Evolutionary conservation across 345 rosid genomes (phyloP).

Genomic region (Crucihimalaya himalaica): DNA sequence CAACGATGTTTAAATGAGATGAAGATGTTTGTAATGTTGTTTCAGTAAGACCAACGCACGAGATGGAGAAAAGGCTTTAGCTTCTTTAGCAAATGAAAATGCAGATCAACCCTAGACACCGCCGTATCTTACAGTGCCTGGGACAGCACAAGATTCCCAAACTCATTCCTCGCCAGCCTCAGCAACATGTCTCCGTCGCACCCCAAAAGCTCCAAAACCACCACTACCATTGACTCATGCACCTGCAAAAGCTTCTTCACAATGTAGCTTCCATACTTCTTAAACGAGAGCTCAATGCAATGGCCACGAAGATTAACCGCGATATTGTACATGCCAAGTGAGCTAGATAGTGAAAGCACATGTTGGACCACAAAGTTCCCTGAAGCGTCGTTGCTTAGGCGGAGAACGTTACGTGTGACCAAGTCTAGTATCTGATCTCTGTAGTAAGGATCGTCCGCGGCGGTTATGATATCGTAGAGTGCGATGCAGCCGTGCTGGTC

Average conservation of each 20-base stretch:
- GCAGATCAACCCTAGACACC: background rate
- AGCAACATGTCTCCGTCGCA: background rate
- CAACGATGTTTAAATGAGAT: background rate
- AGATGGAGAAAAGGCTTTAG: constrained; percentile 10
- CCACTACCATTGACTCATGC: background rate
- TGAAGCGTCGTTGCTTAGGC: constrained; percentile 3
- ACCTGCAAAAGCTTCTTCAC: background rate
- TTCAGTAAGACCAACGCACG: constrained; percentile 4
- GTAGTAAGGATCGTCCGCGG: background rate
- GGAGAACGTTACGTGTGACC: background rate
- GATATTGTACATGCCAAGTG: background rate
- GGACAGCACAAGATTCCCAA: constrained; percentile 1
- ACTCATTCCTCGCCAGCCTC: background rate
- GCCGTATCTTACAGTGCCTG: no score
- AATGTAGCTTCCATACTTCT: background rate
- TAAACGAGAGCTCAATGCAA: constrained; percentile 1
- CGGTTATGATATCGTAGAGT: constrained; percentile 11
- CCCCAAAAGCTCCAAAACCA: background rate
- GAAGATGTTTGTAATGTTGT: constrained; percentile 16
- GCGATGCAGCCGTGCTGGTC: constrained; percentile 18
- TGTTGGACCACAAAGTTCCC: constrained; percentile 27
- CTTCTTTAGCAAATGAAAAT: constrained; percentile 6
- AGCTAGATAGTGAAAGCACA: constrained; percentile 1
- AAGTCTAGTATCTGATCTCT: background rate
- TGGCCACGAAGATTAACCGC: background rate